Percentiles rank a stretch among this genome's conserved stretches.
phyloP scores from a whole-genome alignment of 305 asterid genomes.

The Plantago lanceolata region DNA sequence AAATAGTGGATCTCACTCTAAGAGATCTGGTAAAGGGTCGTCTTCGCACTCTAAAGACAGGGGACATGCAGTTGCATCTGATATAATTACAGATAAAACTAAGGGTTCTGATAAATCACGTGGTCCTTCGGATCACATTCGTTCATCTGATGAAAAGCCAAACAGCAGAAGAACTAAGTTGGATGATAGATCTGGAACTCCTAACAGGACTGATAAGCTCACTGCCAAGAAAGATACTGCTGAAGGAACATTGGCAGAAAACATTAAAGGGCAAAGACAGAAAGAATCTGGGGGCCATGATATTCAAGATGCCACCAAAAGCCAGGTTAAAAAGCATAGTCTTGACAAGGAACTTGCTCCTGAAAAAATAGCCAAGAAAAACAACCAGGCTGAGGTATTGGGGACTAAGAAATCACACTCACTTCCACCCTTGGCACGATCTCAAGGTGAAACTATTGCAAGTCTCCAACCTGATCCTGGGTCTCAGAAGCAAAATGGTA shows the following conservation, averaged over 20 bases:
- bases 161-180: constrained; percentile 42
- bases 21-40: constrained; percentile 43
- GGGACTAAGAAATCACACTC: constrained; percentile 58
- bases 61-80: constrained; percentile 34
- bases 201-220: constrained; percentile 44
- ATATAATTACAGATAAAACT: constrained; percentile 31
- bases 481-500: constrained; percentile 52
- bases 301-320: constrained; percentile 25
- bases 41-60: constrained; percentile 43
- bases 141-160: constrained; percentile 33
- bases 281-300: constrained; percentile 37
- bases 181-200: constrained; percentile 40
- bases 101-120: constrained; percentile 37
- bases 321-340: constrained; percentile 49
- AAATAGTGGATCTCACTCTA: constrained; percentile 30
- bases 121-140: constrained; percentile 32
- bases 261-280: constrained; percentile 43
- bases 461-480: constrained; percentile 21
- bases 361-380: constrained; percentile 53
- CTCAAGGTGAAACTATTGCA: constrained; percentile 44
- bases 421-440: constrained; percentile 63
- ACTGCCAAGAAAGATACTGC: constrained; percentile 51
- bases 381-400: constrained; percentile 38
- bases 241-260: constrained; percentile 43
- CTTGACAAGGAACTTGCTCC: constrained; percentile 38